Conservation (phyloP, 306 rosid species). For the Biancaea sappan region DNA sequence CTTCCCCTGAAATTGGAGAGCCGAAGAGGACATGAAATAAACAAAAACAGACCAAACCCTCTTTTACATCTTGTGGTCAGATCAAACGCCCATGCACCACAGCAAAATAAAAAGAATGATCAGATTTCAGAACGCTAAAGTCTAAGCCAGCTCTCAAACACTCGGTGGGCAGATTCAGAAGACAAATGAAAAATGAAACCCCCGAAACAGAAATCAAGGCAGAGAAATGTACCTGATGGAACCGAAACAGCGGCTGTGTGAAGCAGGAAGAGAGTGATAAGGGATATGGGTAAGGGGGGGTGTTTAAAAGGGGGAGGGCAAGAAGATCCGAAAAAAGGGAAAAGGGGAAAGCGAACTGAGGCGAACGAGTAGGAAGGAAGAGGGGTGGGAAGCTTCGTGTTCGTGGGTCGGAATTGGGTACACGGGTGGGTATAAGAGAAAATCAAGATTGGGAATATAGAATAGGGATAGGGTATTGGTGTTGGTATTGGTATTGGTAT, state of each 20-base stretch:
- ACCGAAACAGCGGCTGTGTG: slow-evolving; percentile 23
- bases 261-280: background rate
- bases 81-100: slow-evolving; percentile 17
- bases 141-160: background rate
- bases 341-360: slow-evolving; percentile 37
- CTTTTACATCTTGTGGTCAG: background rate
- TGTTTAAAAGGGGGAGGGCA: slow-evolving; percentile 11
- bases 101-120: background rate
- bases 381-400: slow-evolving; percentile 74
- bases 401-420: slow-evolving; percentile 50
- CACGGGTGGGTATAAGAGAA: slow-evolving; percentile 34
- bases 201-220: slow-evolving; percentile 19
- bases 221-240: slow-evolving; percentile 50
- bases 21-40: background rate
- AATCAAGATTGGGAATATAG: background rate
- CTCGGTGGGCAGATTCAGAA: background rate
- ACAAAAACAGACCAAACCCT: background rate
- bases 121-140: slow-evolving; percentile 6
- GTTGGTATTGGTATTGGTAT: no score
- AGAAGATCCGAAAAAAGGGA: slow-evolving; percentile 37
- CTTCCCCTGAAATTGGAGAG: background rate
- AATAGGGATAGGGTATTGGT: background rate
- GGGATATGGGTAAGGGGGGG: slow-evolving; percentile 34
- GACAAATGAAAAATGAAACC: background rate
- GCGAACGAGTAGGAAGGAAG: slow-evolving; percentile 50